Evolutionary conservation across 164 flowering plant genomes (phyloP).

Genomic region (Pachysandra terminalis): DNA sequence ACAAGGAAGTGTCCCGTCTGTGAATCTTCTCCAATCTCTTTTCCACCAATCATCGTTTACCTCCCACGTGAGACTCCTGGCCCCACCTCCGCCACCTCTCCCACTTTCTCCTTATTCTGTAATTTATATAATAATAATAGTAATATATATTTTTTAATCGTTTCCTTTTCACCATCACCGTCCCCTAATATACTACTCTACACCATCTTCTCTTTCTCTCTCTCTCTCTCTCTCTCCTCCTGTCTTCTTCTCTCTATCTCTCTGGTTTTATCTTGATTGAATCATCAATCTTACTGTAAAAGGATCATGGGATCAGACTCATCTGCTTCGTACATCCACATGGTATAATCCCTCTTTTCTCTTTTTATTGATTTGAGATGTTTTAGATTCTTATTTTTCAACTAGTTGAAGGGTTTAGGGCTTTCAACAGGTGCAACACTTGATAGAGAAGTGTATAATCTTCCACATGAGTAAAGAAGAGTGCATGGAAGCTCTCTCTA

Average conservation of each 20-base stretch:
- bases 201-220: neutral
- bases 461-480: conserved; percentile 82
- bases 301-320: conserved; percentile 39
- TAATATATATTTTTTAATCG: no score
- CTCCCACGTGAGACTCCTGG: conserved; percentile 57
- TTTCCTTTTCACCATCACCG: neutral
- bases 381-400: neutral
- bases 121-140: no score
- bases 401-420: neutral
- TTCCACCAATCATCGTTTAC: conserved; percentile 48
- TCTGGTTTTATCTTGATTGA: neutral
- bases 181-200: neutral
- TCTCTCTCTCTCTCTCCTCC: neutral
- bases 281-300: no score
- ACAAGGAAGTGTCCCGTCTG: conserved; percentile 11
- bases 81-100: conserved; percentile 20
- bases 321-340: conserved; percentile 47
- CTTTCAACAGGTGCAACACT: conserved; percentile 62
- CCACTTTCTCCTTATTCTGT: no score
- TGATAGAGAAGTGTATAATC: conserved; percentile 78
- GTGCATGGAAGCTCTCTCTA: conserved; percentile 86
- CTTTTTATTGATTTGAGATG: neutral
- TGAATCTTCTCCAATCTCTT: conserved; percentile 39
- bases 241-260: neutral
- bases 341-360: conserved; percentile 25